These are phyloP conservation scores for Solanum arcanum DNA, from an alignment of 257 asterid genomes.

Conservation along the genomic window DNA sequence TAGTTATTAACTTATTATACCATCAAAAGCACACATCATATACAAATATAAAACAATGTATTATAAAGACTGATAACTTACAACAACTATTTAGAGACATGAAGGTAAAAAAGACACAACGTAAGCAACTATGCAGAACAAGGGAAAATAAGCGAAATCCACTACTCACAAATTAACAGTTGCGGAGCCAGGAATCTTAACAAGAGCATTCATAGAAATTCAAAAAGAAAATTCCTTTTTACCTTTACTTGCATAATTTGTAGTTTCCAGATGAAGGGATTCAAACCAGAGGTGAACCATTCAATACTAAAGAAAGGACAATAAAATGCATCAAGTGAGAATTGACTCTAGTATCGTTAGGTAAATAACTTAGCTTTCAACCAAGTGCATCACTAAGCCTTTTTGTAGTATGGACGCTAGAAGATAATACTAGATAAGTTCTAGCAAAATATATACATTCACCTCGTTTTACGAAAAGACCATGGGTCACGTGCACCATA, in stretches of 20 bases:
- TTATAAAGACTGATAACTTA: neutral
- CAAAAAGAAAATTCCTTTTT: neutral
- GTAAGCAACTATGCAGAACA: slow-evolving; percentile 2
- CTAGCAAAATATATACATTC: neutral
- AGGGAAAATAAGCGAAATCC: slow-evolving; percentile 14
- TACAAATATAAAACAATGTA: neutral
- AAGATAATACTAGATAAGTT: too few relatives aligned
- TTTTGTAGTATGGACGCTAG: neutral
- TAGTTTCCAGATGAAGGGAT: neutral
- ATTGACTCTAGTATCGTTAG: neutral
- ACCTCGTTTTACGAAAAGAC: neutral
- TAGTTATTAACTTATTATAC: neutral
- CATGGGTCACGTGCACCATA: neutral
- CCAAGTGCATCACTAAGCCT: neutral
- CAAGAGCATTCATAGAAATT: neutral
- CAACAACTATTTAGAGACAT: neutral
- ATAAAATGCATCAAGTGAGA: neutral
- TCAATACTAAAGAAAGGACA: neutral
- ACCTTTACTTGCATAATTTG: neutral
- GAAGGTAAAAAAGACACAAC: neutral
- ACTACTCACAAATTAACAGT: neutral
- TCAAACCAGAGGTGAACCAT: neutral
- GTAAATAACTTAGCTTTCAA: neutral
- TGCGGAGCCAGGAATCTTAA: neutral
- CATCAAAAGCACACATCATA: neutral